Evolutionary conservation across 2,329 filamentous ascomycete species (phyloP).

Genomic region (Neofusicoccum kwambonambiense): DNA sequence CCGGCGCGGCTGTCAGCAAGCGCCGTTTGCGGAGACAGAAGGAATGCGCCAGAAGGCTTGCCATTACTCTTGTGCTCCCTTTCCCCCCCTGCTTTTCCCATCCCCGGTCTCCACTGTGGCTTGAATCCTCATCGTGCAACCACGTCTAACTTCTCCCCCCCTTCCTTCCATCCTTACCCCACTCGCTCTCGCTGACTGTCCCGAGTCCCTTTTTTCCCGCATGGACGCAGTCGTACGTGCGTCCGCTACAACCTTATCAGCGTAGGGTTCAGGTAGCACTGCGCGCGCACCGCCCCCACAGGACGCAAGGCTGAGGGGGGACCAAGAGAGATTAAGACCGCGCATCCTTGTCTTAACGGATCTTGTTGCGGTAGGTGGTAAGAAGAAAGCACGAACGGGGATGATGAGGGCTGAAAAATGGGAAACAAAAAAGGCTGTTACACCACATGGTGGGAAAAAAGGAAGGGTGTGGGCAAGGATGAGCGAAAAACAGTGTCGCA

Average conservation of each 20-base stretch:
- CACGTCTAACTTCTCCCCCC: background rate
- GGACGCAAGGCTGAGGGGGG: background rate
- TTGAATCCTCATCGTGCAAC: slow-evolving; percentile 1
- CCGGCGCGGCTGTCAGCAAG: background rate
- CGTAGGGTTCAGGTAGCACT: background rate
- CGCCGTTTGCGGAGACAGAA: background rate
- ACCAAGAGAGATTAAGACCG: background rate
- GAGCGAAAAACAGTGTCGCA: background rate
- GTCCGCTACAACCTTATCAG: background rate
- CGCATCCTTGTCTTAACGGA: background rate
- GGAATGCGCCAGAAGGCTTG: background rate
- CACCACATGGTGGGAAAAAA: background rate
- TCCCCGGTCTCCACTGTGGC: background rate
- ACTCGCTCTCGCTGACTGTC: background rate
- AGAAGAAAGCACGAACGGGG: background rate
- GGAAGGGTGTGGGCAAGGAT: background rate
- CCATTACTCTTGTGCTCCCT: background rate
- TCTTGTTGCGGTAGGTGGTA: background rate
- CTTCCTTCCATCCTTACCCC: background rate
- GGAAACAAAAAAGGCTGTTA: background rate
- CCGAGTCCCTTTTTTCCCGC: too few relatives aligned
- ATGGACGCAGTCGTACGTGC: too few relatives aligned
- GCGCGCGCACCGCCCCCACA: too few relatives aligned
- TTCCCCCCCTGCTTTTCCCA: too few relatives aligned
- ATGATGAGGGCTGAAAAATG: background rate